These are phyloP conservation scores for Clitopilus passeckerianus DNA, from an alignment of 768 basidiomycete genomes.

Conservation along the genomic window DNA sequence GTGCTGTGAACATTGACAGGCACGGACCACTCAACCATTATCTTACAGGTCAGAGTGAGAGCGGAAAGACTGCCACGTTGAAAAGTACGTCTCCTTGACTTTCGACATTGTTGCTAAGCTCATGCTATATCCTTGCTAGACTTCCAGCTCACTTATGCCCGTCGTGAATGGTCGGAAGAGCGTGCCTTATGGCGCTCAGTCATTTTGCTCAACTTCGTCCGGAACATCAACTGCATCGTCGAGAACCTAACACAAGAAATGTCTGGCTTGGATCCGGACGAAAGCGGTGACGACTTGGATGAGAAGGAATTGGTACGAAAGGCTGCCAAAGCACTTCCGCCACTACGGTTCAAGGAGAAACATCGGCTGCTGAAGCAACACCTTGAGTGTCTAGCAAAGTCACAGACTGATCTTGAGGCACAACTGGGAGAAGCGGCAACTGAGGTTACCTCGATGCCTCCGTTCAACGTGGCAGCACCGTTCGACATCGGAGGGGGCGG, in stretches of 20 bases:
- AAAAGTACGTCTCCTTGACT: slow-evolving; percentile 49
- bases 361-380: slow-evolving; percentile 56
- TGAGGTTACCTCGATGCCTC: slow-evolving; percentile 37
- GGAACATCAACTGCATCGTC: slow-evolving; percentile 63
- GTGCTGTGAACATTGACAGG: slow-evolving; percentile 10
- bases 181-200: slow-evolving; percentile 69
- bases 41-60: slow-evolving; percentile 58
- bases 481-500: slow-evolving; percentile 24
- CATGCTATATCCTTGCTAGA: slow-evolving; percentile 28
- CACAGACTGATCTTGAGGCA: slow-evolving; percentile 56
- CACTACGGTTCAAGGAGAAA: slow-evolving; percentile 53
- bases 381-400: slow-evolving; percentile 50
- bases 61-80: slow-evolving; percentile 75
- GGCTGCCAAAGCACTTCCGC: slow-evolving; percentile 30
- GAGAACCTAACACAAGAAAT: slow-evolving; percentile 56
- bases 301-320: slow-evolving; percentile 28
- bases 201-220: slow-evolving; percentile 75
- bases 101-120: slow-evolving; percentile 6
- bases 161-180: slow-evolving; percentile 65
- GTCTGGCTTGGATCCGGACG: slow-evolving; percentile 30
- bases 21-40: slow-evolving; percentile 2
- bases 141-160: slow-evolving; percentile 73
- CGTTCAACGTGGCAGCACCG: slow-evolving; percentile 33
- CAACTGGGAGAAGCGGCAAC: slow-evolving; percentile 54
- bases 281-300: slow-evolving; percentile 39